A percentile compares a stretch with the other conserved stretches of the same genome.
phyloP scores from a whole-genome alignment of 176 grass and related monocot genomes.

The Areca catechu region DNA sequence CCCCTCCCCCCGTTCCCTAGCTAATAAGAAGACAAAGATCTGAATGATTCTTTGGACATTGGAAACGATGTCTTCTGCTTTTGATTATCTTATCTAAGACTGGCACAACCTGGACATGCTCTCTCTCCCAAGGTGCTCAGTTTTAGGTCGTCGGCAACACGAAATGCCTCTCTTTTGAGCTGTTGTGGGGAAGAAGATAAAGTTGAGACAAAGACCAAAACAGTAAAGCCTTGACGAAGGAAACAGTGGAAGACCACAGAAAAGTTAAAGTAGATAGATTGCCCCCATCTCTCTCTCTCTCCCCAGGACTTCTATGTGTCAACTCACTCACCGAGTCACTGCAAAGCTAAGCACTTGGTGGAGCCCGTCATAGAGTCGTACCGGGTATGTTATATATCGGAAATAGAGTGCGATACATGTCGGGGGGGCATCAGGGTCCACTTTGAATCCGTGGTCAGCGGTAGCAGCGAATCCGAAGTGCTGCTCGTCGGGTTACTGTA shows the following conservation, averaged over 20 bases:
- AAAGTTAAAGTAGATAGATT: background rate
- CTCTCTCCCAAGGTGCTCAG: background rate
- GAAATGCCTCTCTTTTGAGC: background rate
- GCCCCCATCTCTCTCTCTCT: background rate
- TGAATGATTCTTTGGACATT: conserved; percentile 4
- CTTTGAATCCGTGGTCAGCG: background rate
- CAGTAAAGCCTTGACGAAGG: conserved; percentile 3
- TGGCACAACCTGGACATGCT: background rate
- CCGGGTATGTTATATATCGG: too few relatives aligned
- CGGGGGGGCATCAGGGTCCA: background rate
- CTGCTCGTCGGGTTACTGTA: background rate
- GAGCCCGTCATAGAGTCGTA: too few relatives aligned
- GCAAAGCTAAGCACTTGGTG: too few relatives aligned
- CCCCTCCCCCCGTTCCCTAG: too few relatives aligned
- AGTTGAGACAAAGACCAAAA: conserved; percentile 3
- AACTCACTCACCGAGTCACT: too few relatives aligned
- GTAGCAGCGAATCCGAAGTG: conserved; percentile 1
- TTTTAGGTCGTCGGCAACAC: conserved; percentile 1
- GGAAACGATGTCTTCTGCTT: conserved; percentile 1
- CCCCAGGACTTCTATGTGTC: too few relatives aligned
- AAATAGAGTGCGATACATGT: too few relatives aligned
- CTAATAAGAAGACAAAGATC: background rate
- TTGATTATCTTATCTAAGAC: background rate
- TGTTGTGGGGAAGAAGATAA: background rate
- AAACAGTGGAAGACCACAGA: background rate